Base-by-base conservation (phyloP, 768 basidiomycete species). In the Baorangia bicolor region DNA sequence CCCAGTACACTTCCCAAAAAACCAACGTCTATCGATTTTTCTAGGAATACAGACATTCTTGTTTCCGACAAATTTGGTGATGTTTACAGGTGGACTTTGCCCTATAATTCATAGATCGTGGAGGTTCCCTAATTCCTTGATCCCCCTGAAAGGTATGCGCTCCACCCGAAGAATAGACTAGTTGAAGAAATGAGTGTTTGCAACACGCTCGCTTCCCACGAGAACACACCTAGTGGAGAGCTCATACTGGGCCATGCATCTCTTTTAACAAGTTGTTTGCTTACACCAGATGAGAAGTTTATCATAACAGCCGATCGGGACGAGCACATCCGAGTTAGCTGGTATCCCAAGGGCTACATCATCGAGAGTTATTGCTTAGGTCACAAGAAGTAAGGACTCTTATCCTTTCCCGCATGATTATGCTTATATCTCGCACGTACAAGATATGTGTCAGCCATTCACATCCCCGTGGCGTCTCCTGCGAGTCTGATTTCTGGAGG, bases 51-150 rank as follows among this genome's bases (percentile, higher is more conserved):
- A 0, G 84, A 80, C 0, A 85, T 99, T 55, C 69, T 98, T 2
- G 84, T 92, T 13, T 84, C 92, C 2, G 96, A 99, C 73, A 98
- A 97, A 72, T 95, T 97, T 59, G 96, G 96, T 0, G 96, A 98
- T 66, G 81, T 96, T 38, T 96, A 94, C 74, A 84, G 84, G 92
- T 89, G 47, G 51, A 76, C 58, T 37, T 35, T 25, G 34, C 37
- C 16, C 48, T 16, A 13, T 35, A 11, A 7, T 39, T 34, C 28
- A 5, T 43, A 37, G 41, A 58, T 3, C 8, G 23, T 34, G 23
- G 4, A 13, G 31, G 12, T 13, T 28, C 8, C 23, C 42, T 51
- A 38, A 48, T 30, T 13, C 7, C 51, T 43, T 51, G 28, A 45
- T 48, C 23, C 7, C 7, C 49, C 20, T 55, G 47, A 46, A 61